Evolutionary conservation across 257 asterid species (phyloP).

Genomic region (Ehretia macrophylla): DNA sequence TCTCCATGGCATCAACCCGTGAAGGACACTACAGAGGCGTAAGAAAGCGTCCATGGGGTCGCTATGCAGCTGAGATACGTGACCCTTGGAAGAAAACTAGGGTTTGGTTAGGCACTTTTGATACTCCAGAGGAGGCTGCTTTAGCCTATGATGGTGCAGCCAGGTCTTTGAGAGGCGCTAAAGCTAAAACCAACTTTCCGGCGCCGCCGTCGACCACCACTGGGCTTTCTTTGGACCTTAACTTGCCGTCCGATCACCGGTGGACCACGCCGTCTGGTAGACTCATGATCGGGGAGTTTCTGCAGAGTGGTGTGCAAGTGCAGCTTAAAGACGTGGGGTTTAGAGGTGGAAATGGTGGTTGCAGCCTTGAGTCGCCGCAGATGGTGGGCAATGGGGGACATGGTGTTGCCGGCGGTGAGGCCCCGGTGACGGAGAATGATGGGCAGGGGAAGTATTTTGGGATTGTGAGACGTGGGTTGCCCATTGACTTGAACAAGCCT

Average conservation of each 20-base stretch:
- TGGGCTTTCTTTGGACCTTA: slow-evolving; percentile 6
- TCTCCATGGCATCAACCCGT: neutral
- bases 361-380: neutral
- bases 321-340: neutral
- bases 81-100: slow-evolving; percentile 23
- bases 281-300: neutral
- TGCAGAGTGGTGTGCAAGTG: neutral
- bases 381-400: neutral
- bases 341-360: neutral
- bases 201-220: neutral
- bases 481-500: slow-evolving; percentile 14
- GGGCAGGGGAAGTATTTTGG: slow-evolving; percentile 6
- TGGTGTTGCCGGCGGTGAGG: neutral
- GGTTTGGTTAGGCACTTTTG: slow-evolving; percentile 22
- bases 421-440: neutral
- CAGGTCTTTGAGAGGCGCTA: slow-evolving; percentile 19
- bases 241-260: slow-evolving; percentile 9
- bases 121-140: slow-evolving; percentile 29
- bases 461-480: slow-evolving; percentile 12
- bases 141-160: slow-evolving; percentile 30
- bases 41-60: neutral
- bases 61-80: slow-evolving; percentile 1
- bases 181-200: slow-evolving; percentile 26
- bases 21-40: neutral
- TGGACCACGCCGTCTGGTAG: slow-evolving; percentile 1